Evolutionary conservation across 257 asterid species (phyloP).

Genomic region (Solanum virginianum): DNA sequence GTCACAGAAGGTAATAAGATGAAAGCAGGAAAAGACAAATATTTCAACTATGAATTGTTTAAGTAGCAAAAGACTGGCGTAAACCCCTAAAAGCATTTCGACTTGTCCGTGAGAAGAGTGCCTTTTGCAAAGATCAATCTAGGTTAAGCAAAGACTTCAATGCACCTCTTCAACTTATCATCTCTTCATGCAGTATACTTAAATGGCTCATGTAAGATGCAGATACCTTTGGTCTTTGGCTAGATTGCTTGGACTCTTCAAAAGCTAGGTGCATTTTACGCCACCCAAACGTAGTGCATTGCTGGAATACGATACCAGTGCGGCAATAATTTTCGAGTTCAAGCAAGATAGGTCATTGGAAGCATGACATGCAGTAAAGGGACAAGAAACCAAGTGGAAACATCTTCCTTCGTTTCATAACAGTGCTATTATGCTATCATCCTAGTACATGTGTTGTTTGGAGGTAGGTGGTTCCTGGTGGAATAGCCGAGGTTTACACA

Average conservation of each 20-base stretch:
- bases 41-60: not conserved
- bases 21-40: not conserved
- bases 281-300: not conserved
- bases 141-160: not conserved
- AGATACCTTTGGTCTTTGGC: not conserved
- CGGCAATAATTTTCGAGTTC: not conserved
- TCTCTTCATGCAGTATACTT: not conserved
- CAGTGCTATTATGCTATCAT: not conserved
- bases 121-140: not conserved
- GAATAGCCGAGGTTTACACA: not conserved
- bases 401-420: not conserved
- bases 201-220: not conserved
- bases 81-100: not conserved
- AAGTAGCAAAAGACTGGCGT: not conserved
- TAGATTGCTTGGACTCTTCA: not conserved
- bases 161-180: not conserved
- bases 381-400: not conserved
- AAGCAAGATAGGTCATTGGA: not conserved
- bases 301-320: not conserved
- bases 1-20: not conserved
- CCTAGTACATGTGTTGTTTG: not conserved
- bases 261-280: not conserved
- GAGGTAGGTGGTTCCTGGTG: not conserved
- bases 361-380: not conserved
- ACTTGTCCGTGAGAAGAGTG: not conserved